Base-by-base conservation (phyloP, 345 rosid genomes). In the Citrus sp. region DNA sequence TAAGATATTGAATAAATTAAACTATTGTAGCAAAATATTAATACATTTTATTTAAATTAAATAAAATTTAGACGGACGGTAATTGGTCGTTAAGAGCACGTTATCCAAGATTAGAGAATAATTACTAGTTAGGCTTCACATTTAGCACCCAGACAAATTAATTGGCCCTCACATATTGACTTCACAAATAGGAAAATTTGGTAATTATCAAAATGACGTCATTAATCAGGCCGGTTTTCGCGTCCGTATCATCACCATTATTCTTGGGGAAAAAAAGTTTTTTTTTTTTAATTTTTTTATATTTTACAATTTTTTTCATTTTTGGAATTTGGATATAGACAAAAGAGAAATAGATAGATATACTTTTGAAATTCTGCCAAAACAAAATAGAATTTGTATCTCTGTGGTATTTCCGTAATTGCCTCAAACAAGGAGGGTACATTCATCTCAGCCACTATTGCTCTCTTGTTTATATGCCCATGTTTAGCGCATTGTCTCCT, bases 321-420 rank as follows among this genome's bases (percentile, higher is more conserved):
- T 38, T 0, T 7, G 7, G 28, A 28, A 27, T 22, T 9, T 63
- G 54, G 70, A 62, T 74, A 42, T 40, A 2, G 59, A 25, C 42
- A 7, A 18, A 55, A 25, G 34, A 28, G 14, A 4, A 7, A 37
- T 6, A 37, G 40, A 37, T 6, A 37, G 40, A 37, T 1, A 37
- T 6, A 13, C 62, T 38, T 9, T 0, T 30, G 10, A 35, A 21
- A 19, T 19, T 37, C 65, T 22, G 70, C 21, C 8, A 62, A 28
- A 21, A 3, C 22, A 64, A 42, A 9, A 22, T 24, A 56, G 18
- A 56, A 7, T 34, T 14, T 6, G 69, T 42, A 62, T 19, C 59
- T 62, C 40, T 24, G 71, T 75, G 78, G 78, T n/a, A 51, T 64
- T 65, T 32, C 21, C 78, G 78, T 49, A 75, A 75, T 75, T 75